Evolutionary conservation across 1,139 yeast species (phyloP).

Genomic region (Lodderomyces theae): DNA sequence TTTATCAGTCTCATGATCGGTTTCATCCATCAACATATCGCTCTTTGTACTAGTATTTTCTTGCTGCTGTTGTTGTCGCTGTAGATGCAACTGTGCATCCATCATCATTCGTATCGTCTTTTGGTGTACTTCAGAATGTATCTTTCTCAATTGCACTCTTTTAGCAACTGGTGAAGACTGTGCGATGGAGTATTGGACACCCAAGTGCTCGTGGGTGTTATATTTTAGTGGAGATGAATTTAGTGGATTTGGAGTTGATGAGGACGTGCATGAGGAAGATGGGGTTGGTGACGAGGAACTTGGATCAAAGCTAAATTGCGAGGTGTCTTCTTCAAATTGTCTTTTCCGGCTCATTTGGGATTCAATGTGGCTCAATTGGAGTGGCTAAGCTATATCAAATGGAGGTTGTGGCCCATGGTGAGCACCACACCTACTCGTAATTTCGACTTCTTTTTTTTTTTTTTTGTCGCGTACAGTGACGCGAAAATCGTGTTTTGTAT

Average conservation of each 20-base stretch:
- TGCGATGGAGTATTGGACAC: not conserved
- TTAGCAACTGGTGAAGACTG: not conserved
- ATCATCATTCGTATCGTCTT: slow-evolving; percentile 32
- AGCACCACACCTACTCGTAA: too few species aligned
- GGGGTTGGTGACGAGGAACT: slow-evolving; percentile 1
- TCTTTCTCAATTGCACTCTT: slow-evolving; percentile 24
- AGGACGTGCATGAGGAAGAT: not conserved
- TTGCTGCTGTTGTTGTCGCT: slow-evolving; percentile 12
- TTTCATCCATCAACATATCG: not conserved
- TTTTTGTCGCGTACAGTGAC: too few species aligned
- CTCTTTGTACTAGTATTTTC: slow-evolving; percentile 5
- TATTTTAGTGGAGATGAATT: not conserved
- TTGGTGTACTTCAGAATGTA: slow-evolving; percentile 31
- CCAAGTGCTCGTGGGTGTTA: too few species aligned
- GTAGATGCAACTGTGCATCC: slow-evolving; percentile 20
- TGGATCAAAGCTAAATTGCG: not conserved
- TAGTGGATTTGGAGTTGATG: not conserved
- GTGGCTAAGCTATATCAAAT: too few species aligned
- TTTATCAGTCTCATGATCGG: not conserved
- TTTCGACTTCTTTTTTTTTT: too few species aligned
- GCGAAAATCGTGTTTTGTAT: too few species aligned
- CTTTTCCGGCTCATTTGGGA: slow-evolving; percentile 1
- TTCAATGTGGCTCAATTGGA: too few species aligned
- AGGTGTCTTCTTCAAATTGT: not conserved
- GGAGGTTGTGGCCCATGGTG: too few species aligned